Base-by-base conservation (phyloP, 305 asterid genomes). In the Fraxinus platypoda region DNA sequence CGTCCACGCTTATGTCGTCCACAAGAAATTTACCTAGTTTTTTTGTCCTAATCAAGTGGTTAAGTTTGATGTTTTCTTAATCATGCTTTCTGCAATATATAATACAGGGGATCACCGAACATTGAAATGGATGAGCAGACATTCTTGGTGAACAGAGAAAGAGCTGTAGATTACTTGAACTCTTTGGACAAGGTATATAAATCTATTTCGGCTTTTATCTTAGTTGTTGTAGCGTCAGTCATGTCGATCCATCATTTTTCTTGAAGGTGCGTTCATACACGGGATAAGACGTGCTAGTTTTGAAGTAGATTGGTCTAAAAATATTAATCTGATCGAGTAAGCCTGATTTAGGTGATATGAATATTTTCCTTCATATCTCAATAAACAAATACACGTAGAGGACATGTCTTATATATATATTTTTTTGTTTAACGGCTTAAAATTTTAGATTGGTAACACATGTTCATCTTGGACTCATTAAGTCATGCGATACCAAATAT, bases 71-170 rank as follows among this genome's bases (percentile, higher is more conserved):
- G 28, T 34, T 77, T 78, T 25, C 17, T 15, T 62, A 35, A 35
- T 34, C 28, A 46, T 35, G 23, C 43, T 41, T 81, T 80, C 17
- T 83, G 28, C 28, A 43, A 11, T 19, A 23, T 15, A 17, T 49
- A 49, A 49, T 31, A 68, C 4, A 97, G 99, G 89, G 99, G 99
- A 19, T 92, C 99, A 2, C 99, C 99, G 12, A 94, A 96, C 83
- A 94, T 96, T 75, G 99, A 97, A 88, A 97, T 97, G 99, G 98
- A 97, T 74, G 99, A 94, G 90, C 96, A 97, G 13, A 91, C 99
- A 17, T 97, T 94, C 91, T 79, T 97, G 97, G 93, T 97, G 71
- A 97, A 97, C 91, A 94, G 99, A 83, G 99, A 97, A 84, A 91
- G 99, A 86, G 99, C 99, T 2, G 99, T 97, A 30, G 99, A 97